Base-by-base conservation (phyloP, 2,329 filamentous ascomycete species). In the Calonectria pteridis region DNA sequence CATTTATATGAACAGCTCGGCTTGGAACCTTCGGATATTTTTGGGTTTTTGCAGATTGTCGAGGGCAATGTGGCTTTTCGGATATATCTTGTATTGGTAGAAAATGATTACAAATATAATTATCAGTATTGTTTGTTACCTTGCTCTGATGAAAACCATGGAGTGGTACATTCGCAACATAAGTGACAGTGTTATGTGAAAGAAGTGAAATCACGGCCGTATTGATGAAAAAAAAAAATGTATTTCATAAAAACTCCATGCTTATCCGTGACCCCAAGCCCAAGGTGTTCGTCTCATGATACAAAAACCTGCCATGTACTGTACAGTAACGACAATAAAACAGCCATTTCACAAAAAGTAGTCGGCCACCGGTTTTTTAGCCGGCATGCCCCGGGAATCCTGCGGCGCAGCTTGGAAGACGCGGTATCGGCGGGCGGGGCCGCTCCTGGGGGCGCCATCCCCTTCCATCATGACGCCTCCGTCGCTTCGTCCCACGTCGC, bases 351-450 rank as follows among this genome's bases (percentile, higher is more conserved):
- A 93, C 85, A 99, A 87, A 85, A 99, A 99, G 87, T 98, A 99
- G 86, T 98, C 96, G 18, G 95, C 95, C 67, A 98, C 95, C 4
- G 97, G 97, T 85, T 98, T 98, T 90, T 99, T 99, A 4, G 97
- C 97, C 73, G 97, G 97, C 97, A 99, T 99, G 6, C 97, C 97
- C 80, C 97, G 91, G 2, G 94, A 95, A 84, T 98, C 97, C 86
- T 99, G 97, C 67, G 97, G 96, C 68, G 97, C 97, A 0, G 97
- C 97, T 81, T 98, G 96, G 83, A 99, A 99, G 13, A 99, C 96
- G 43, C 96, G 89, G 85, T 99, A 99, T 78, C 97, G 89, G 80
- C 97, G 90, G 4, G 96, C 97, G 1, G 97, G 97, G 1, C 96
- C 96, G 72, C 84, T 89, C 83, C 84, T 87, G 72, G 77, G 83